These are phyloP conservation scores for Podaxis rugospora DNA, from an alignment of 768 basidiomycete species.

Conservation along the genomic window DNA sequence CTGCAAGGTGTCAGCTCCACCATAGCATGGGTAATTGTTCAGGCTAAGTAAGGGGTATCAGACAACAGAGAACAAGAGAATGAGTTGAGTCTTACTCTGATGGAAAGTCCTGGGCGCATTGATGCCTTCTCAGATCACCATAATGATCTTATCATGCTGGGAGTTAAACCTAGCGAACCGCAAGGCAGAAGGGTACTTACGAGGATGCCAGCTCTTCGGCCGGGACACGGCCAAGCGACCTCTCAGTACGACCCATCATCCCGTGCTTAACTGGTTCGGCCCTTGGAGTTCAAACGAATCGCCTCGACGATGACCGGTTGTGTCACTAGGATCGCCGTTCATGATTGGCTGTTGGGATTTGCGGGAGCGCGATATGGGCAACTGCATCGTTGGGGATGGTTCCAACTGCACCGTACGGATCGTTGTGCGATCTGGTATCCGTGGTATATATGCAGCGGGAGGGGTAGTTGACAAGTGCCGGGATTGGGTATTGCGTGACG, in stretches of 20 bases:
- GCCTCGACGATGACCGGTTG: not conserved
- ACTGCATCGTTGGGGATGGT: slow-evolving; percentile 49
- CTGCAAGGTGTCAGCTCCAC: not conserved
- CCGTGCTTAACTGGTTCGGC: not conserved
- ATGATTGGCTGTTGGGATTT: slow-evolving; percentile 19
- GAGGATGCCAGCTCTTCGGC: not conserved
- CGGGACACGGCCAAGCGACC: not conserved
- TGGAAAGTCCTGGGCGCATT: not conserved
- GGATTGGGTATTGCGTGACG: slow-evolving; percentile 16
- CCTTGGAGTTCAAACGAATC: not conserved
- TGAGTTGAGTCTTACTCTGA: not conserved
- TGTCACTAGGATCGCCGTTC: not conserved
- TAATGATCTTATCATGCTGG: not conserved
- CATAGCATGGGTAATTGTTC: not conserved
- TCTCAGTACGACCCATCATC: not conserved
- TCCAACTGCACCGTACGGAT: slow-evolving; percentile 49
- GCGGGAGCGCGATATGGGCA: slow-evolving; percentile 29
- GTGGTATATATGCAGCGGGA: slow-evolving; percentile 31
- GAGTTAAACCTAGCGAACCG: not conserved
- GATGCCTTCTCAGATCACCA: not conserved
- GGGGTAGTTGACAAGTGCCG: slow-evolving; percentile 28
- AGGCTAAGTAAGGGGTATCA: not conserved
- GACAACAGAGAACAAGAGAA: not conserved
- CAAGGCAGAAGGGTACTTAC: not conserved
- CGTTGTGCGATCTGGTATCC: slow-evolving; percentile 25